phyloP scores from a whole-genome alignment of 495 filamentous ascomycete genomes.

The Aspergillus homomorphus region DNA sequence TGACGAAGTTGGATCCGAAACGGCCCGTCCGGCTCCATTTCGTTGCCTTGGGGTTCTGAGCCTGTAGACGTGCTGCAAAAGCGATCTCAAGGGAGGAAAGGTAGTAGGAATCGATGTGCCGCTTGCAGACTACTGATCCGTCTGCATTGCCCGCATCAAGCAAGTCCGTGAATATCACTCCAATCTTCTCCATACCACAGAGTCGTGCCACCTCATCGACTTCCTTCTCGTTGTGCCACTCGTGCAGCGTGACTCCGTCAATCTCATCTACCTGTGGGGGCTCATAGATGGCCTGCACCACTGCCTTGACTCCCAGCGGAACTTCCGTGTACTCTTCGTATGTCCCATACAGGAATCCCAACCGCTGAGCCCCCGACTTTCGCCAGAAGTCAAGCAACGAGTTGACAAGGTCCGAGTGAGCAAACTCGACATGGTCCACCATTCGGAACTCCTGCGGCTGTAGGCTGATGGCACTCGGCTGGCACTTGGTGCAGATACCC shows the following conservation, averaged over 20 bases:
- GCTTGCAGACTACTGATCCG: conserved; percentile 87
- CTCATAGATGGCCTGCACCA: conserved; percentile 97
- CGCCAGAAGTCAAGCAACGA: conserved; percentile 90
- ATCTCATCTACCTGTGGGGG: conserved; percentile 85
- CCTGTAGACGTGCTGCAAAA: conserved; percentile 85
- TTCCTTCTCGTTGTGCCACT: conserved; percentile 85
- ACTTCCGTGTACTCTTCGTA: conserved; percentile 92
- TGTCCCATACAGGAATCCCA: conserved; percentile 88
- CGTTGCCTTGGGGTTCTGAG: conserved; percentile 80
- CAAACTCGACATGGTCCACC: conserved; percentile 98
- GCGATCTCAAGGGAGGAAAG: conserved; percentile 88
- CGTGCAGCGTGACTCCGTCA: conserved; percentile 84
- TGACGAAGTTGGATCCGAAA: conserved; percentile 97
- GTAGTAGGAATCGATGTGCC: conserved; percentile 92
- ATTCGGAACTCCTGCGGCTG: conserved; percentile 94
- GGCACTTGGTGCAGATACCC: conserved; percentile 98
- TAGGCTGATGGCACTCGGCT: conserved; percentile 93
- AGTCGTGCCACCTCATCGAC: conserved; percentile 75
- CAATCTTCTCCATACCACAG: conserved; percentile 87
- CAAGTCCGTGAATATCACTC: conserved; percentile 94
- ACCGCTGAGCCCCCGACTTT: conserved; percentile 68
- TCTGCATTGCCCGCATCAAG: conserved; percentile 76
- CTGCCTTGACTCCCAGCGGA: conserved; percentile 89
- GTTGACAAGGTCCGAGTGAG: conserved; percentile 76
- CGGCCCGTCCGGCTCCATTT: conserved; percentile 96